Base-by-base conservation (phyloP, 371 early-diverging fungal species). In the Phascolomyces articulosus region DNA sequence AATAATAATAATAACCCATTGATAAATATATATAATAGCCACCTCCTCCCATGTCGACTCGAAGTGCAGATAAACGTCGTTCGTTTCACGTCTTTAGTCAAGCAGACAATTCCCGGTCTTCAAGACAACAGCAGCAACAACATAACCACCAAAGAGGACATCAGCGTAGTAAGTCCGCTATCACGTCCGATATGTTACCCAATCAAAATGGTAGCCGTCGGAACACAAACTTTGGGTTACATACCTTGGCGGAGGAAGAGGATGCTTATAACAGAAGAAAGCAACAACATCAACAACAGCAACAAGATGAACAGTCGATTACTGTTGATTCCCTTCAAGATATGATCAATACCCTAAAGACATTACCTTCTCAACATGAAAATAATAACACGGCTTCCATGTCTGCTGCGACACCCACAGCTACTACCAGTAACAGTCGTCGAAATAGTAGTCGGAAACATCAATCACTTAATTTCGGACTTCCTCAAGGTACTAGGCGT, bases 321-420 rank as follows among this genome's bases (percentile, higher is more conserved):
- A 72, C 78, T 4, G 73, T 83, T 4, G 77, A 83, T 40, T 80
- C 79, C 2, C 66, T 87, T 18, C 82, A 87, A 34, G 73, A 82
- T 40, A 83, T 87, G 70, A 85, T 87, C 65, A 82, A 80, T 29
- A 82, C 79, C 16, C 58, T 87, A 41, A 84, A 83, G 58, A 73
- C 75, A 18, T 60, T 87, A 26, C 85, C 87, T 24, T 79, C 85
- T 34, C 24, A 69, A 71, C 44, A 66, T 65, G 3, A 29, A 8
- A 44, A 18, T 16, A n/a, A n/a, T 16, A 15, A n/a, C 44, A 18
- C n/a, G n/a, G n/a, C n/a, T n/a, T n/a, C n/a, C n/a, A n/a, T n/a
- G 16, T 16, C 44, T 18, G 8, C 44, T 13, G 44, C 16, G 0
- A 44, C 44, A 44, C 18, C 44, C 4, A n/a, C 44, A 44, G 16